Percentiles rank a stretch among this genome's conserved stretches.
These are phyloP conservation scores for Pulveroboletus sp. DNA, from an alignment of 768 basidiomycete genomes.

Conservation along the genomic window DNA sequence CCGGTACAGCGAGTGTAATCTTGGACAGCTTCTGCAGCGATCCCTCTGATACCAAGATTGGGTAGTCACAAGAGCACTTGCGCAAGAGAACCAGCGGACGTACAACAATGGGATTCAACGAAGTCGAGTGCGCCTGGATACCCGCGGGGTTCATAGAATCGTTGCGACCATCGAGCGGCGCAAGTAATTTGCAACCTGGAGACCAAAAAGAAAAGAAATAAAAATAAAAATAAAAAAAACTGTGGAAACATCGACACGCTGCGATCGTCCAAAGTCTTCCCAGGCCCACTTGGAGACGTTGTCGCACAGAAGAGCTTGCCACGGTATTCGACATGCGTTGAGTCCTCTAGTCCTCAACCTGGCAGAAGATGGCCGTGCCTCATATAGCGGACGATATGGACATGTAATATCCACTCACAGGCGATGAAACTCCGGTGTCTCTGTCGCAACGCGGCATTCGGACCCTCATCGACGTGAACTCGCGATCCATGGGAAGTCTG, in stretches of 20 bases:
- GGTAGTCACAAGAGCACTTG: background rate
- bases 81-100: slow-evolving; percentile 19
- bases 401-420: no score
- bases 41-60: no score
- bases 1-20: slow-evolving; percentile 61
- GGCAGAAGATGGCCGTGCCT: background rate
- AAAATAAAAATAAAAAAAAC: slow-evolving; percentile 37
- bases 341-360: slow-evolving; percentile 58
- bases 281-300: slow-evolving; percentile 63
- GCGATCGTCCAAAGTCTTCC: slow-evolving; percentile 64
- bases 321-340: slow-evolving; percentile 40
- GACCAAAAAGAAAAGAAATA: no score
- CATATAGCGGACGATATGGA: no score
- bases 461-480: no score
- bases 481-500: no score
- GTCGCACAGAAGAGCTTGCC: slow-evolving; percentile 60
- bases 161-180: slow-evolving; percentile 66
- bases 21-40: background rate
- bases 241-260: slow-evolving; percentile 64
- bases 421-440: no score
- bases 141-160: slow-evolving; percentile 70
- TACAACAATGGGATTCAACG: slow-evolving; percentile 36
- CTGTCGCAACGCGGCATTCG: no score
- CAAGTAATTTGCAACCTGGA: slow-evolving; percentile 30
- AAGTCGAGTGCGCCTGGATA: slow-evolving; percentile 33